A percentile compares a stretch with the other conserved stretches of the same genome.
Conservation (phyloP, 345 rosid species). For the Bretschneidera sinensis region DNA sequence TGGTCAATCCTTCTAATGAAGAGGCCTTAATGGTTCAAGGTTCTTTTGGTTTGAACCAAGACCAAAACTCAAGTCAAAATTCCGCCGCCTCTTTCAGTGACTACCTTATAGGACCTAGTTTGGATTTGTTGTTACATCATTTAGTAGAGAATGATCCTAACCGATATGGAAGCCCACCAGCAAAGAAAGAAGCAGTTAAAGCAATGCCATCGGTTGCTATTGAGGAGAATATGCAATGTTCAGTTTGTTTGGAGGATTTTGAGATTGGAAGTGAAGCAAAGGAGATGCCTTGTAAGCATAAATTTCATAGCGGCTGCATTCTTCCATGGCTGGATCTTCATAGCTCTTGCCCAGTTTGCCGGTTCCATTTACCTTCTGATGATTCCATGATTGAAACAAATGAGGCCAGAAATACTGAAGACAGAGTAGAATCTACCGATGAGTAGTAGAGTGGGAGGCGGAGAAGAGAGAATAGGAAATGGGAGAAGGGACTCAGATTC, state of each 20-base stretch:
- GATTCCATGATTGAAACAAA: conserved; percentile 21
- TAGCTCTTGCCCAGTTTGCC: conserved; percentile 60
- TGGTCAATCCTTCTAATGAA: conserved; percentile 34
- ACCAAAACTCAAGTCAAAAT: conserved; percentile 9
- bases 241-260: too few relatives aligned
- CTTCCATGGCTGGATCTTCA: conserved; percentile 57
- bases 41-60: conserved; percentile 12
- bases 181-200: conserved; percentile 30
- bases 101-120: conserved; percentile 39
- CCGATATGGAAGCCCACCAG: conserved; percentile 35
- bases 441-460: neutral
- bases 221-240: conserved; percentile 18
- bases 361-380: conserved; percentile 36
- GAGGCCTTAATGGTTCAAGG: conserved; percentile 34
- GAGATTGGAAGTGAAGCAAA: conserved; percentile 53
- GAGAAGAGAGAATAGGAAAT: neutral
- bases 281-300: conserved; percentile 60
- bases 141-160: conserved; percentile 36
- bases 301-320: conserved; percentile 51
- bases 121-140: conserved; percentile 37
- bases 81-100: conserved; percentile 24
- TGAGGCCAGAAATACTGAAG: conserved; percentile 3
- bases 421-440: neutral
- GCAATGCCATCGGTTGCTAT: conserved; percentile 34
- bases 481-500: conserved; percentile 27